Evolutionary conservation across 2,329 filamentous ascomycete species (phyloP), one percentile per base, ranked within the genome.

Genomic region (Phialophora expanda): DNA sequence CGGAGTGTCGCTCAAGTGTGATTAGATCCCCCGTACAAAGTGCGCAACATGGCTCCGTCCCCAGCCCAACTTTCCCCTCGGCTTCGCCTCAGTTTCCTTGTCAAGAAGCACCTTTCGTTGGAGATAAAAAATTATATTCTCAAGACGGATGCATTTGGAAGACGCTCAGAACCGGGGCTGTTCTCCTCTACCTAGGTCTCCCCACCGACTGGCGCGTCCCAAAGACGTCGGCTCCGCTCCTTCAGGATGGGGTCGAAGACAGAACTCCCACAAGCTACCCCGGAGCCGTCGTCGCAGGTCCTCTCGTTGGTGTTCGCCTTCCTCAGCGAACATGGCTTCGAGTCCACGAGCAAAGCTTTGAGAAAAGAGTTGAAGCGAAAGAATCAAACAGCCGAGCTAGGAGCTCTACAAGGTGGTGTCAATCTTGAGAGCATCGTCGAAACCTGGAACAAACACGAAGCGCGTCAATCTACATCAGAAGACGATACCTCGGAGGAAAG

Each of bases 231-330:
- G 20, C 20, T 26, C 8, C 7, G 9, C 7, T 26, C 20, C 20
- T 38, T 20, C 24, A 69, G 51, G 51, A 69, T 69, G 67, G 59
- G 38, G 34, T 22, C 69, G 57, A 66, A 73, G 56, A 73, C 72
- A 65, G 60, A 59, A 56, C 24, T 50, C 34, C 26, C 50, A 26
- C 38, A 26, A 17, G 24, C 32, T 54, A 14, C 82, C 85, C 32
- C 65, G 8, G 30, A 38, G 26, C 82, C 86, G 28, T 84, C 89
- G 4, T 77, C 84, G 30, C 84, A 90, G 76, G 80, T 93, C 41
- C 80, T 93, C 74, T 85, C 87, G 67, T 80, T 91, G 17, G 84
- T 93, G 72, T 86, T 87, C 68, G 78, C 79, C 24, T 93, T 92
- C 76, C 82, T 93, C 57, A 83, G 83, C 50, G 84, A 89, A 54